phyloP scores from a whole-genome alignment of 768 basidiomycete species.

The Russula compacta region DNA sequence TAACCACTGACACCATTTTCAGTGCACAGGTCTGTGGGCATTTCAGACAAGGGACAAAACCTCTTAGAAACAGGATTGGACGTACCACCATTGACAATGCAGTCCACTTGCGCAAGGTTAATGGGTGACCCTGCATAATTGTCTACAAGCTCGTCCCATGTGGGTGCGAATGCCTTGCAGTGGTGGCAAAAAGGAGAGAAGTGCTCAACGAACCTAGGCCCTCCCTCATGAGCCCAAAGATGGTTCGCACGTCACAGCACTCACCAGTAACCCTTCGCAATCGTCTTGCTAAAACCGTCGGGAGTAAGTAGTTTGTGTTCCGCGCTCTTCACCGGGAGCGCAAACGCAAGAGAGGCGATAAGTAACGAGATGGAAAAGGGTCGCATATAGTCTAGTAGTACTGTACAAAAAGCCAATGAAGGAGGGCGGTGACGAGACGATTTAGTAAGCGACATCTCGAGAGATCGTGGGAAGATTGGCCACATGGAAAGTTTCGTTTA shows the following conservation, averaged over 20 bases:
- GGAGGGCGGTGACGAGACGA: neutral
- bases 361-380: constrained; percentile 12
- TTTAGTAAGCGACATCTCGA: neutral
- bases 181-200: constrained; percentile 83
- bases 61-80: constrained; percentile 4
- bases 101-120: constrained; percentile 75
- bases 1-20: constrained; percentile 62
- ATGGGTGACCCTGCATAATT: constrained; percentile 42
- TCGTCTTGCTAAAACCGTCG: constrained; percentile 46
- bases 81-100: constrained; percentile 67
- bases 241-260: constrained; percentile 15
- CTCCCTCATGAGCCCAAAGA: neutral
- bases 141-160: constrained; percentile 63
- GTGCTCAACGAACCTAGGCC: constrained; percentile 68
- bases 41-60: neutral
- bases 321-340: constrained; percentile 22
- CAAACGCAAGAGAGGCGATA: constrained; percentile 16
- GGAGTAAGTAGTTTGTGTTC: constrained; percentile 38
- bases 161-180: constrained; percentile 71
- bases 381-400: neutral
- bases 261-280: constrained; percentile 52
- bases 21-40: constrained; percentile 63
- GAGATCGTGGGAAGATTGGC: constrained; percentile 13
- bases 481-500: constrained; percentile 49
- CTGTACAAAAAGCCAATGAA: no score